A percentile compares a stretch with the other conserved stretches of the same genome.
Evolutionary conservation across 306 rosid genomes (phyloP).

Genomic region (Cucumis sativus): DNA sequence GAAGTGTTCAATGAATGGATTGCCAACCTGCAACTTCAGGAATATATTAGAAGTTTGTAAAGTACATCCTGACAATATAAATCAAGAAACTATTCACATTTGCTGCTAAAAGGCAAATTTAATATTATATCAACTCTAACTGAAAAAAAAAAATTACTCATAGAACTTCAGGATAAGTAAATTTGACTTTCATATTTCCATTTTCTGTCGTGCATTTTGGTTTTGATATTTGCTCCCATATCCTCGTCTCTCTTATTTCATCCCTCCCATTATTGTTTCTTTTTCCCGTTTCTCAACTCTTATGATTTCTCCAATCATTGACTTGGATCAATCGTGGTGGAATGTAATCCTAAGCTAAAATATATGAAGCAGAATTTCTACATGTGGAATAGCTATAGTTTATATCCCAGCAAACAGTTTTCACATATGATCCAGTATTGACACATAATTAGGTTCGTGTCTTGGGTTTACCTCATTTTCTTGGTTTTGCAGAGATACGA

Average conservation of each 20-base stretch:
- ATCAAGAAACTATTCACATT: not conserved
- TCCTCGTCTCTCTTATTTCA: not conserved
- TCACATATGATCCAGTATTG: not conserved
- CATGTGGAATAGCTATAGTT: not conserved
- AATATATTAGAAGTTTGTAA: not conserved
- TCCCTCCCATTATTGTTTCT: not conserved
- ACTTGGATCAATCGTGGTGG: not conserved
- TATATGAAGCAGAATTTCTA: not conserved
- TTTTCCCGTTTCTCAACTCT: not conserved
- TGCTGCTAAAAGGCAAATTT: too few species aligned
- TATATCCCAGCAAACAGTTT: not conserved
- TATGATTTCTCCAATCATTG: not conserved
- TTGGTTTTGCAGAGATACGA: conserved; percentile 16
- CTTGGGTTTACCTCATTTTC: conserved; percentile 19
- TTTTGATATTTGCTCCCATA: not conserved
- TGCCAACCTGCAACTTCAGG: conserved; percentile 37
- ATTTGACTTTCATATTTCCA: not conserved
- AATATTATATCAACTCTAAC: too few species aligned
- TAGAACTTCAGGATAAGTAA: not conserved
- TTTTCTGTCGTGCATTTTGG: not conserved
- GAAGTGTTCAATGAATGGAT: conserved; percentile 19
- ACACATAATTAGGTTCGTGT: not conserved
- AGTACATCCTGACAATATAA: not conserved
- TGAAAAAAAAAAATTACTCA: not conserved
- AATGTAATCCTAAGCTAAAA: not conserved